Percentiles rank a stretch among this genome's conserved stretches.
phyloP scores from a whole-genome alignment of 768 basidiomycete species.

The Trametes meyenii region DNA sequence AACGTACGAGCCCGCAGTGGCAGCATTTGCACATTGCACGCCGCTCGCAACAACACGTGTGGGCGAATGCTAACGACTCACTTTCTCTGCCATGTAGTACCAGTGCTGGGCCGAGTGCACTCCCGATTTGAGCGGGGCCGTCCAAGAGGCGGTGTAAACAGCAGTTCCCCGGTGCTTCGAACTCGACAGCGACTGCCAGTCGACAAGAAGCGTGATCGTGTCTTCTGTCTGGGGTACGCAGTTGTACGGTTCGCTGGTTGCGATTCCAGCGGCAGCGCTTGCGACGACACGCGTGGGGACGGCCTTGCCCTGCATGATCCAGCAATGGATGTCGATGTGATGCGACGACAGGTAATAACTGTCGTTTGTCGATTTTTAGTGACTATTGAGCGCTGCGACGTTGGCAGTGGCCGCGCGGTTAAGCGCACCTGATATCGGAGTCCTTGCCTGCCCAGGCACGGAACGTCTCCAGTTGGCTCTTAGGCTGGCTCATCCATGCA shows the following conservation, averaged over 20 bases:
- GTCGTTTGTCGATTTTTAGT: background rate
- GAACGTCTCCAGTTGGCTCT: conserved; percentile 93
- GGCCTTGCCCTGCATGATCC: conserved; percentile 79
- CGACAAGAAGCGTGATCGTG: conserved; percentile 92
- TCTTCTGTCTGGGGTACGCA: conserved; percentile 89
- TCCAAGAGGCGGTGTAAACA: conserved; percentile 95
- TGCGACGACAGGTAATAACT: conserved; percentile 96
- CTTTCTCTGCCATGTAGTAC: conserved; percentile 96
- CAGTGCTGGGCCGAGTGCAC: conserved; percentile 90
- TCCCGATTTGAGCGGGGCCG: conserved; percentile 87
- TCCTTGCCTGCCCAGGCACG: conserved; percentile 94
- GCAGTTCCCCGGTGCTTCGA: conserved; percentile 79
- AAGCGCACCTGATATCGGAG: conserved; percentile 78
- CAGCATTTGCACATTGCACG: background rate
- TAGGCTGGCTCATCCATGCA: conserved; percentile 98
- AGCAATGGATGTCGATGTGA: conserved; percentile 88
- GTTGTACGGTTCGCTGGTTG: conserved; percentile 86
- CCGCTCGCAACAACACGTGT: background rate
- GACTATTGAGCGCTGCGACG: background rate
- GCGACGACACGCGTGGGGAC: conserved; percentile 86
- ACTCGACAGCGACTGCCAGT: conserved; percentile 86
- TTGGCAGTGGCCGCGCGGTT: background rate
- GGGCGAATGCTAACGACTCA: conserved; percentile 28
- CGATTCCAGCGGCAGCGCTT: conserved; percentile 89
- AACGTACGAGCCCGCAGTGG: background rate